Conservation (phyloP, 768 basidiomycete genomes). For the Leccinum imitatum region DNA sequence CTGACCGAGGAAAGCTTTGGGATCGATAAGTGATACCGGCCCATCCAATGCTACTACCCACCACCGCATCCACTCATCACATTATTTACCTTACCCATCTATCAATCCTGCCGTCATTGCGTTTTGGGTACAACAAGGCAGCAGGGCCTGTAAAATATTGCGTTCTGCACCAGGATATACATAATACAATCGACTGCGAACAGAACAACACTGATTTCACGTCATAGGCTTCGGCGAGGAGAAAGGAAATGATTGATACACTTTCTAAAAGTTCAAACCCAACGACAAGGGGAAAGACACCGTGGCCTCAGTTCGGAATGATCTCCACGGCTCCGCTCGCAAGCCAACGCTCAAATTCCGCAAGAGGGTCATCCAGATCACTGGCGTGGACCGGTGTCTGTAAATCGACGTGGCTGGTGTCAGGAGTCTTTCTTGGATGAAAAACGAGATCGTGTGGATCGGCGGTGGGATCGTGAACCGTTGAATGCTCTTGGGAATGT, state of each 20-base stretch:
- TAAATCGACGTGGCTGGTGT: background rate
- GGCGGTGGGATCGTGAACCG: background rate
- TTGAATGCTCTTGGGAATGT: background rate
- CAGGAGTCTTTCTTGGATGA: background rate
- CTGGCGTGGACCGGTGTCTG: background rate
- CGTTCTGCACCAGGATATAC: background rate
- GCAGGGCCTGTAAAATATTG: background rate
- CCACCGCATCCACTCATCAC: background rate
- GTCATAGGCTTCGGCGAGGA: background rate
- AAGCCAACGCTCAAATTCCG: slow-evolving; percentile 69
- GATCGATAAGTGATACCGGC: background rate
- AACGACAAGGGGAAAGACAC: background rate
- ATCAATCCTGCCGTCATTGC: background rate
- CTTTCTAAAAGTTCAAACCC: background rate
- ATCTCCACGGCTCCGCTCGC: slow-evolving; percentile 63
- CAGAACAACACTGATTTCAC: background rate
- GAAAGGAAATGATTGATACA: background rate
- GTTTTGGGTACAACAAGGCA: background rate
- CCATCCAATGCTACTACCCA: background rate
- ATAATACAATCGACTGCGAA: background rate
- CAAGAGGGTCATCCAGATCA: slow-evolving; percentile 48
- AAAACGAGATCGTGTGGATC: background rate
- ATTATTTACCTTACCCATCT: slow-evolving; percentile 1
- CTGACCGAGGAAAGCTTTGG: background rate
- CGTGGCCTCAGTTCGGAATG: slow-evolving; percentile 25